Percentiles rank a stretch among this genome's conserved stretches.
Conservation (phyloP, 176 grass and related monocot genomes). For the Musa beccarii region DNA sequence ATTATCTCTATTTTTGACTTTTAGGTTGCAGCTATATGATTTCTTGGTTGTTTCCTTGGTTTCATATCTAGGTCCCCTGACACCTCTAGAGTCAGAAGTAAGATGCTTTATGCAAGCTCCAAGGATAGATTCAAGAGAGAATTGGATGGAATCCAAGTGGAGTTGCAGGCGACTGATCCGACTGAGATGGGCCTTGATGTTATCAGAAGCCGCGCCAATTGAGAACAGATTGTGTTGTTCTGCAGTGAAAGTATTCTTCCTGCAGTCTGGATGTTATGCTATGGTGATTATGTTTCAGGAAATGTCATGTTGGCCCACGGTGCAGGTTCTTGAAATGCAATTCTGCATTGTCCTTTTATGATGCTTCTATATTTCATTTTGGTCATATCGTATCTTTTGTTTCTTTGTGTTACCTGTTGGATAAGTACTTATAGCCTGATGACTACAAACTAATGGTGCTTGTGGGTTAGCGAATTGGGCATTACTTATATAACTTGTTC, state of each 20-base stretch:
- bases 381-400: too few relatives aligned
- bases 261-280: not conserved
- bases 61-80: not conserved
- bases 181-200: not conserved
- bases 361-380: too few relatives aligned
- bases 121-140: slow-evolving; percentile 1
- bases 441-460: too few relatives aligned
- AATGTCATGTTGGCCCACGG: too few relatives aligned
- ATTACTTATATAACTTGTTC: too few relatives aligned
- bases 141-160: not conserved
- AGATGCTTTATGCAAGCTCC: not conserved
- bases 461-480: too few relatives aligned
- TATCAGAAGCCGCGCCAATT: not conserved
- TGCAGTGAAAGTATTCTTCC: not conserved
- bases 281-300: not conserved
- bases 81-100: not conserved
- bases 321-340: too few relatives aligned
- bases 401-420: too few relatives aligned
- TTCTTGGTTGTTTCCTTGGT: not conserved
- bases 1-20: not conserved
- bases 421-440: too few relatives aligned
- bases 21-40: not conserved
- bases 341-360: too few relatives aligned
- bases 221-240: not conserved
- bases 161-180: not conserved